Evolutionary conservation across 2,329 filamentous ascomycete genomes (phyloP), one percentile per base, ranked within the genome.

Genomic region (Monilinia vaccinii-corymbosi): DNA sequence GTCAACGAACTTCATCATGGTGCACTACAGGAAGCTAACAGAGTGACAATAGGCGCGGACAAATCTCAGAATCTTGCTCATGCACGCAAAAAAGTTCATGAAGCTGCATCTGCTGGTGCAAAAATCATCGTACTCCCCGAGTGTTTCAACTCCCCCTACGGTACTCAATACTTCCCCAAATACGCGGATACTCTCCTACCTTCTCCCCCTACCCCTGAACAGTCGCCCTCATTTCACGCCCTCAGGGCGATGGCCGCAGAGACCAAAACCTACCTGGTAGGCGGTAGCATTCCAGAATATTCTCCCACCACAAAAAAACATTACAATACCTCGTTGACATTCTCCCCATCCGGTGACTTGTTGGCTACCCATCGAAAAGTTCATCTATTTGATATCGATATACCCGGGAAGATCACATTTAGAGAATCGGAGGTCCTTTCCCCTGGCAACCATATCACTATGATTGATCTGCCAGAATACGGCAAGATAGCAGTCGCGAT

Each of bases 71-170:
- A 99, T 76, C 89, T 99, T 64, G 72, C 80, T 25, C 87, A 87
- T 72, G 93, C 94, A 14, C 87, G 89, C 60, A 79, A 81, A 47
- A 92, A 94, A 72, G 91, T 97, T 61, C 81, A 91, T 64, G 86
- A 91, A 73, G 93, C 94, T 6, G 87, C 91, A 28, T 74, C 78
- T 31, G 77, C 77, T 4, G 93, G 93, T 66, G 91, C 93, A 62
- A 85, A 88, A 60, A 85, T 99, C 62, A 86, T 97, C 65, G 91
- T 97, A 38, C 83, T 99, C 21, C 94, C 94, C 40, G 94, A 99
- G 78, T 99, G 94, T 80, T 99, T 99, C 84, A 99, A 99, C 79
- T 95, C 89, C 46, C 94, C 94, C 10, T 99, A 99, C 75, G 94
- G 94, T 66, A 91, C 86, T 66, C 81, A 91, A 71, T 92, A 87